phyloP scores from a whole-genome alignment of 208 protist genomes.

The Leishmania amazonensis region DNA sequence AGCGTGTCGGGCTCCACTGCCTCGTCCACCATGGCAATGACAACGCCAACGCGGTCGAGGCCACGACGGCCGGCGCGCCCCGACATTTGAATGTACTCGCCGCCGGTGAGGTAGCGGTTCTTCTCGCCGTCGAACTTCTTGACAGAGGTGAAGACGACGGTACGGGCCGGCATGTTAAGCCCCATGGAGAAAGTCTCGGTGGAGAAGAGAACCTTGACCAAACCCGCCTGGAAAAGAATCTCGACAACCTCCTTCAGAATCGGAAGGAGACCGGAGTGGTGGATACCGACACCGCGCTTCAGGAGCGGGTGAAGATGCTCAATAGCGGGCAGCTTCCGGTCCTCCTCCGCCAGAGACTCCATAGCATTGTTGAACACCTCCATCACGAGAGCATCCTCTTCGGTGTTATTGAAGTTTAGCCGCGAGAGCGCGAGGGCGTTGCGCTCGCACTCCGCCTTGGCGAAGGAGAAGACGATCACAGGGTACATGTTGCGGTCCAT shows the following conservation, averaged over 20 bases:
- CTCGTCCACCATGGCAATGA: slow-evolving; percentile 99
- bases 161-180: slow-evolving; percentile 99
- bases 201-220: slow-evolving; percentile 99
- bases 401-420: slow-evolving; percentile 96
- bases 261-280: slow-evolving; percentile 99
- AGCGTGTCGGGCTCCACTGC: slow-evolving; percentile 95
- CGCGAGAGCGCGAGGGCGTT: slow-evolving; percentile 94
- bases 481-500: slow-evolving; percentile 98
- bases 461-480: slow-evolving; percentile 99
- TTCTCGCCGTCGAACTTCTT: slow-evolving; percentile 99
- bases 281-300: slow-evolving; percentile 98
- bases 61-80: slow-evolving; percentile 99
- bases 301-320: slow-evolving; percentile 96
- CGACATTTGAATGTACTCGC: slow-evolving; percentile 99
- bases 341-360: slow-evolving; percentile 94
- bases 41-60: slow-evolving; percentile 98
- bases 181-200: slow-evolving; percentile 99
- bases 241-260: slow-evolving; percentile 99
- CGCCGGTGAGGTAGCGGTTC: slow-evolving; percentile 94
- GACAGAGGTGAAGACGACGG: slow-evolving; percentile 98
- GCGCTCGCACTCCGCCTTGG: slow-evolving; percentile 98
- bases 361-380: slow-evolving; percentile 97
- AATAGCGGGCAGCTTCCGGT: slow-evolving; percentile 93
- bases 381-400: slow-evolving; percentile 94
- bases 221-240: slow-evolving; percentile 99